phyloP scores from a whole-genome alignment of 2,329 filamentous ascomycete genomes.

The Lizonia empirigonia region DNA sequence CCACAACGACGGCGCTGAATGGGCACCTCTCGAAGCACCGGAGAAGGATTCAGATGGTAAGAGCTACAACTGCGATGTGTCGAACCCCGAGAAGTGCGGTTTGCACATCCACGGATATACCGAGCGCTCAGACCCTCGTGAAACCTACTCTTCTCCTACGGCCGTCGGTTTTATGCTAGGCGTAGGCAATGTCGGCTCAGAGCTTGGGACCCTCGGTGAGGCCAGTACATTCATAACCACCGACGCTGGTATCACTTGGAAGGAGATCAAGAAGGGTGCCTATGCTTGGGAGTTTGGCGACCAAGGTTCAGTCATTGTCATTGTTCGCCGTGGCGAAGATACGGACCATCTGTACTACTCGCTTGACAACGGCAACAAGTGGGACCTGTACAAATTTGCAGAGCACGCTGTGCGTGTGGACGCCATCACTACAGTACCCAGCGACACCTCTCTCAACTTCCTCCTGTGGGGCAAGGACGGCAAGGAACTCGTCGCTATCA shows the following conservation, averaged over 20 bases:
- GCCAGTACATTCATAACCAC: conserved; percentile 89
- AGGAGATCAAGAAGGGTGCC: conserved; percentile 79
- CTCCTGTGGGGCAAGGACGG: conserved; percentile 77
- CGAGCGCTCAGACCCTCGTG: conserved; percentile 78
- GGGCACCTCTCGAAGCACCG: conserved; percentile 78
- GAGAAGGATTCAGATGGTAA: conserved; percentile 72
- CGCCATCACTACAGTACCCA: conserved; percentile 86
- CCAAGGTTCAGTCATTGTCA: conserved; percentile 88
- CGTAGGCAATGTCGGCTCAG: conserved; percentile 84
- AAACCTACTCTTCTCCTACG: conserved; percentile 86
- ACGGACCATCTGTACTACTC: conserved; percentile 77
- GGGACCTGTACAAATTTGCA: conserved; percentile 78
- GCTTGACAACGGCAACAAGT: conserved; percentile 78
- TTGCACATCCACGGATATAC: conserved; percentile 96
- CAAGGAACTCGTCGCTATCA: conserved; percentile 70
- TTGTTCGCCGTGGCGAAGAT: conserved; percentile 73
- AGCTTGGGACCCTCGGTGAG: conserved; percentile 69
- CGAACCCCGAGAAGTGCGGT: conserved; percentile 69
- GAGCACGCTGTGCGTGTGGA: conserved; percentile 70
- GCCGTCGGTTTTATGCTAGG: conserved; percentile 91
- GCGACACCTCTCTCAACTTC: conserved; percentile 89
- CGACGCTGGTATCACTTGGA: conserved; percentile 91
- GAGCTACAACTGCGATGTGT: conserved; percentile 69
- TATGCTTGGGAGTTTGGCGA: conserved; percentile 97
- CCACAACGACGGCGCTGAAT: conserved; percentile 93